A percentile compares a stretch with the other conserved stretches of the same genome.
phyloP scores from a whole-genome alignment of 148 eudicot species.

The Camellia sinensis region DNA sequence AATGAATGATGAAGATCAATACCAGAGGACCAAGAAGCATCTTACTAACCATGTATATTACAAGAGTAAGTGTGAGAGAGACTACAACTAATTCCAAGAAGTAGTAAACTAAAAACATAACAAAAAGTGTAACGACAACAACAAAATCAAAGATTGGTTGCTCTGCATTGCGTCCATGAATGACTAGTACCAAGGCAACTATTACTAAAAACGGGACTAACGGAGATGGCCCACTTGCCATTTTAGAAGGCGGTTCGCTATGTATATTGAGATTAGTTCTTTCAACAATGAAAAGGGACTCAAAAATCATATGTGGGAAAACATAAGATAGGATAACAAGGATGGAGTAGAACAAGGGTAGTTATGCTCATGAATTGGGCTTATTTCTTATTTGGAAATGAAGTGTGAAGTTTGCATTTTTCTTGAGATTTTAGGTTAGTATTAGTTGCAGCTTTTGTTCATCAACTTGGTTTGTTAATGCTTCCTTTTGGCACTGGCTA shows the following conservation, averaged over 20 bases:
- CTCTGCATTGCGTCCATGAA: conserved; percentile 17
- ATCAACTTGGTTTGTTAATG: background rate
- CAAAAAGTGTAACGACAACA: conserved; percentile 18
- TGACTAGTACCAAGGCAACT: conserved; percentile 15
- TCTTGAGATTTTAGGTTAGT: background rate
- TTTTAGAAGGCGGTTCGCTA: conserved; percentile 2
- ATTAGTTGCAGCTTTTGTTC: background rate
- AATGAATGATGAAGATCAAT: conserved; percentile 17
- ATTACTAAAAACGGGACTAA: conserved; percentile 25
- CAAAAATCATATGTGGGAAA: background rate
- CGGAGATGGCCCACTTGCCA: conserved; percentile 33
- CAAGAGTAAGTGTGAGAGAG: conserved; percentile 18
- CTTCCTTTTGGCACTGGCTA: background rate
- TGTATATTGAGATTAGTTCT: background rate
- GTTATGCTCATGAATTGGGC: background rate
- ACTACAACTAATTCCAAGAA: conserved; percentile 8
- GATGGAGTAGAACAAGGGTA: background rate
- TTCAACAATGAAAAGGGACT: no score
- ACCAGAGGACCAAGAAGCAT: conserved; percentile 31
- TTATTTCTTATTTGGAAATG: background rate
- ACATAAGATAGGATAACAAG: no score
- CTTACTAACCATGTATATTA: conserved; percentile 18
- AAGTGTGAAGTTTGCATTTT: background rate
- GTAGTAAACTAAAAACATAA: conserved; percentile 19
- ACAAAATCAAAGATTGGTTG: conserved; percentile 14